These are phyloP conservation scores for Candida tallmaniae DNA, from an alignment of 805 yeast species.

Conservation along the genomic window DNA sequence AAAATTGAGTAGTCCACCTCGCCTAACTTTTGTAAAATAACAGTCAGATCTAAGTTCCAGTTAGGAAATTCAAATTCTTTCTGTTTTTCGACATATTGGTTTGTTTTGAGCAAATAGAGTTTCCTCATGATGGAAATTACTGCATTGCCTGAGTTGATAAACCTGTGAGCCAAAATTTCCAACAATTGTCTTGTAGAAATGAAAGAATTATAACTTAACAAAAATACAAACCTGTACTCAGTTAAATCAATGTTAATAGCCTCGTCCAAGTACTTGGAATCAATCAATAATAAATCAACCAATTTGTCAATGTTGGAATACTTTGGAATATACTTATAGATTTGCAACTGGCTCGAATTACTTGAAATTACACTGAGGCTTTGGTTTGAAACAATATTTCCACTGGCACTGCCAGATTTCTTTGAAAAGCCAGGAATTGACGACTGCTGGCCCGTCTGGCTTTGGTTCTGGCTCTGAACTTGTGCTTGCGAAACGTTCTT, in stretches of 20 bases:
- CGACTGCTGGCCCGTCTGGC: neutral
- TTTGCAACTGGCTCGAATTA: slow-evolving; percentile 13
- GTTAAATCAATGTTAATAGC: slow-evolving; percentile 30
- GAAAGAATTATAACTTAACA: slow-evolving; percentile 38
- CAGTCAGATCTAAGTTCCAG: slow-evolving; percentile 47
- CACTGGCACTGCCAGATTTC: neutral
- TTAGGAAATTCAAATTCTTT: slow-evolving; percentile 44
- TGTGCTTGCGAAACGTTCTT: neutral
- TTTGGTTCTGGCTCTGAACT: neutral
- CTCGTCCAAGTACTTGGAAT: slow-evolving; percentile 57
- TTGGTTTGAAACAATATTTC: slow-evolving; percentile 5
- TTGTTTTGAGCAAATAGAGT: slow-evolving; percentile 14
- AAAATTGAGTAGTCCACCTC: slow-evolving; percentile 62
- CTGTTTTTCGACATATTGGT: slow-evolving; percentile 9
- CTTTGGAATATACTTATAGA: slow-evolving; percentile 28
- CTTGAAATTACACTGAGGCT: slow-evolving; percentile 13
- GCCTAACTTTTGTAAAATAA: slow-evolving; percentile 36
- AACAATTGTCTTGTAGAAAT: slow-evolving; percentile 36
- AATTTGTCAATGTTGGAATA: slow-evolving; percentile 68
- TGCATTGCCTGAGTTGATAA: slow-evolving; percentile 41
- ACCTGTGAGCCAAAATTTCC: slow-evolving; percentile 37
- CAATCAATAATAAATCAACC: slow-evolving; percentile 69
- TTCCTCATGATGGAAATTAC: slow-evolving; percentile 41
- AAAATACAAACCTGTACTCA: slow-evolving; percentile 39
- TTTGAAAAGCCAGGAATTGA: neutral